Conservation (phyloP, 2,329 filamentous ascomycete species). For the Colletotrichum spinosum region DNA sequence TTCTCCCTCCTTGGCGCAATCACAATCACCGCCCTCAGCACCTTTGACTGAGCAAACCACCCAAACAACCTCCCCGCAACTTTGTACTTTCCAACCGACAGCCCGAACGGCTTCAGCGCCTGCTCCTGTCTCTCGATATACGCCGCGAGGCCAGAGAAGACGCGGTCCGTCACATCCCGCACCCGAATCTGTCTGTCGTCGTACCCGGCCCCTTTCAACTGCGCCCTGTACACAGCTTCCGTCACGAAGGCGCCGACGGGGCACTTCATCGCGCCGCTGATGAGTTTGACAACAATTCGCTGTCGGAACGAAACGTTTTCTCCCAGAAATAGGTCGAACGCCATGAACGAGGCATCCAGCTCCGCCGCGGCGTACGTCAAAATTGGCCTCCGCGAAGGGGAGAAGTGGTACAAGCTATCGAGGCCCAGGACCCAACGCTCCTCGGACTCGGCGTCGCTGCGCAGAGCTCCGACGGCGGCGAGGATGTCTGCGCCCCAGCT, state of each 20-base stretch:
- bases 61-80: conserved; percentile 51
- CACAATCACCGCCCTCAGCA: conserved; percentile 50
- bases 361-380: conserved; percentile 53
- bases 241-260: conserved; percentile 63
- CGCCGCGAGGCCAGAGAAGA: conserved; percentile 60
- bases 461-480: conserved; percentile 43
- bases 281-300: conserved; percentile 49
- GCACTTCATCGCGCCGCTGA: conserved; percentile 60
- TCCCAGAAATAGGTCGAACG: conserved; percentile 63
- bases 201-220: conserved; percentile 62
- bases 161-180: conserved; percentile 63
- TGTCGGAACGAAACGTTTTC: conserved; percentile 44
- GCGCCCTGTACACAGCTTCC: conserved; percentile 54
- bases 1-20: conserved; percentile 41
- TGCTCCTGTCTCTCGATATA: conserved; percentile 54
- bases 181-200: conserved; percentile 53
- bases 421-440: conserved; percentile 66
- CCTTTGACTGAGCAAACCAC: conserved; percentile 50
- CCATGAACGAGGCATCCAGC: conserved; percentile 63
- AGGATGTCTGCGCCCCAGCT: conserved; percentile 50
- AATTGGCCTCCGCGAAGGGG: conserved; percentile 60
- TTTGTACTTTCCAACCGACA: conserved; percentile 51
- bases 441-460: conserved; percentile 41
- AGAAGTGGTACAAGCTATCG: conserved; percentile 69
- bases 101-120: conserved; percentile 48